phyloP scores from a whole-genome alignment of 768 basidiomycete genomes.

The Daedaleopsis sinensis region DNA sequence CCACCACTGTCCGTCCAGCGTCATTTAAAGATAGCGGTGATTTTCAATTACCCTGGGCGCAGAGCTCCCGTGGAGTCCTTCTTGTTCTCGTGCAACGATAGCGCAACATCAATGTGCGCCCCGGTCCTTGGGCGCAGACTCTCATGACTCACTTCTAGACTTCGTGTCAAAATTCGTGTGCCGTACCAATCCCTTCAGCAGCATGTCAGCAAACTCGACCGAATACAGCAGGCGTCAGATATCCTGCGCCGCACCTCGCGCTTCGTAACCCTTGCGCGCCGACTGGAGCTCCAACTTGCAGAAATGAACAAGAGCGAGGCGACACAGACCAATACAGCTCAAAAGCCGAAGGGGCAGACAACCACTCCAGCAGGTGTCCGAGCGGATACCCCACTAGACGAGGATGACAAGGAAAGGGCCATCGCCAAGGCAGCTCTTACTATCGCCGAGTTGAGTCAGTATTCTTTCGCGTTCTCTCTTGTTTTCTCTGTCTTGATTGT shows the following conservation, averaged over 20 bases:
- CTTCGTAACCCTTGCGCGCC: constrained; percentile 79
- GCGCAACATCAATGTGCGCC: background rate
- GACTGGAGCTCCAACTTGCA: constrained; percentile 85
- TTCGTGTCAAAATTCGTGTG: constrained; percentile 82
- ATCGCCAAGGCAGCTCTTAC: constrained; percentile 95
- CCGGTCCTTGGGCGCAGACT: background rate
- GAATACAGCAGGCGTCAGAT: constrained; percentile 83
- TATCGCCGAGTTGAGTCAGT: constrained; percentile 86
- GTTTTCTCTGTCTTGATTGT: too few relatives aligned
- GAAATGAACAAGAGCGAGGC: constrained; percentile 51
- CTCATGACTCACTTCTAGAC: constrained; percentile 44
- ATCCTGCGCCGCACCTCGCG: constrained; percentile 82
- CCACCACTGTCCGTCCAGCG: too few relatives aligned
- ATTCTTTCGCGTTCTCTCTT: background rate
- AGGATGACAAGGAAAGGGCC: constrained; percentile 83
- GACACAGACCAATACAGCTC: constrained; percentile 2
- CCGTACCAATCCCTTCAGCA: constrained; percentile 79
- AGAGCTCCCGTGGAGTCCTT: too few relatives aligned
- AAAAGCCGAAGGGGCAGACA: constrained; percentile 18
- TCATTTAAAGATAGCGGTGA: too few relatives aligned
- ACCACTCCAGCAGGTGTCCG: constrained; percentile 1
- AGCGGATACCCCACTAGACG: constrained; percentile 38
- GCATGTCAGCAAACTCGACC: constrained; percentile 73
- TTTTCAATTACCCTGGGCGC: too few relatives aligned
- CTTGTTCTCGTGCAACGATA: too few relatives aligned